These are phyloP conservation scores for Capronia coronata DNA, from an alignment of 2,329 filamentous ascomycete species.

Conservation along the genomic window DNA sequence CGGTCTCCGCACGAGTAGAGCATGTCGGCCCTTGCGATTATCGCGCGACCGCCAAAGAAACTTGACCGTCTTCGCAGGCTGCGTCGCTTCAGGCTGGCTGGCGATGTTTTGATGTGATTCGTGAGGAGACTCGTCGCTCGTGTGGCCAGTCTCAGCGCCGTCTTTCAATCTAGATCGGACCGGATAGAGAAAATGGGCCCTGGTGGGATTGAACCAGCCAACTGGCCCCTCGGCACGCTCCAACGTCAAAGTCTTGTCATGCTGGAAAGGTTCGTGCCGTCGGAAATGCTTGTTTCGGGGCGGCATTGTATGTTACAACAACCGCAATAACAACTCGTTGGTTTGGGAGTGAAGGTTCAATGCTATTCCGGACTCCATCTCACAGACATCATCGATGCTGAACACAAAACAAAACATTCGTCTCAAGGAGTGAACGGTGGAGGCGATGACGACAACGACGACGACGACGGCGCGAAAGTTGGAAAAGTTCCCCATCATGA, in stretches of 20 bases:
- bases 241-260: conserved; percentile 11
- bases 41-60: conserved; percentile 42
- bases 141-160: conserved; percentile 8
- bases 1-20: conserved; percentile 35
- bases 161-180: conserved; percentile 5
- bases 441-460: not conserved
- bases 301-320: conserved; percentile 15
- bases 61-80: conserved; percentile 27
- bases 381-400: not conserved
- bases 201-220: conserved; percentile 47
- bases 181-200: conserved; percentile 32
- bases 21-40: conserved; percentile 45
- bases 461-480: not conserved
- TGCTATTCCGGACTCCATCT: conserved; percentile 19
- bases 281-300: conserved; percentile 19
- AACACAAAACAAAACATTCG: no score
- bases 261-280: conserved; percentile 18
- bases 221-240: conserved; percentile 37
- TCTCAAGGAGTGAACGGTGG: not conserved
- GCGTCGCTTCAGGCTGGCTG: conserved; percentile 18
- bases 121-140: conserved; percentile 6
- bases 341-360: no score
- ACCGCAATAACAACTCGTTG: no score
- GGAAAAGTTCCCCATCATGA: no score
- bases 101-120: not conserved